These are phyloP conservation scores for Syzygium aromaticum DNA, from an alignment of 345 rosid genomes.

Conservation along the genomic window DNA sequence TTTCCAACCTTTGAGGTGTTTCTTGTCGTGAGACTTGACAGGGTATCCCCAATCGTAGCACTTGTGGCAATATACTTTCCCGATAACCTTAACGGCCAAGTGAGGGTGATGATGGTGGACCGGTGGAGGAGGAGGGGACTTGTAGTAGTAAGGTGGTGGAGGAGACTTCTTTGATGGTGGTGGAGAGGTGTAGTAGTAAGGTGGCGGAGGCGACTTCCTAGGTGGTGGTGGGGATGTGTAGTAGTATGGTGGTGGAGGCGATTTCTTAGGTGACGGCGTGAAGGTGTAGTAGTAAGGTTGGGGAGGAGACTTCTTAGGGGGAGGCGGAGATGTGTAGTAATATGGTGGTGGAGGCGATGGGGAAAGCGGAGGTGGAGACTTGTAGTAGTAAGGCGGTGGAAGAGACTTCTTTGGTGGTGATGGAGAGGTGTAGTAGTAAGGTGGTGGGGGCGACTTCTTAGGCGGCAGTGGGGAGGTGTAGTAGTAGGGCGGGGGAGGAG, in stretches of 20 bases:
- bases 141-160: neutral
- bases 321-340: neutral
- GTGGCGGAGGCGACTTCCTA: neutral
- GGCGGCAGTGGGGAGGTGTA: too few species aligned
- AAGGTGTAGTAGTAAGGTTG: neutral
- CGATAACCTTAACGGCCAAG: constrained; percentile 18
- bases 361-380: too few species aligned
- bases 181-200: neutral
- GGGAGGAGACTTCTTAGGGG: neutral
- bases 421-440: too few species aligned
- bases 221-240: neutral
- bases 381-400: neutral
- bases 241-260: neutral
- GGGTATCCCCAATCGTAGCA: neutral
- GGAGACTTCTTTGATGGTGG: neutral
- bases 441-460: too few species aligned
- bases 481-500: too few species aligned
- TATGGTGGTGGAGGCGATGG: neutral
- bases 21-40: constrained; percentile 13
- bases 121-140: neutral
- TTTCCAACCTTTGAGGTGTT: constrained; percentile 21
- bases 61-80: constrained; percentile 18
- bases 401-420: too few species aligned
- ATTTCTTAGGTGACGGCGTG: neutral
- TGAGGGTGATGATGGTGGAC: constrained; percentile 4